A percentile compares a stretch with the other conserved stretches of the same genome.
phyloP scores from a whole-genome alignment of 345 rosid species.

The Citrus maxima region DNA sequence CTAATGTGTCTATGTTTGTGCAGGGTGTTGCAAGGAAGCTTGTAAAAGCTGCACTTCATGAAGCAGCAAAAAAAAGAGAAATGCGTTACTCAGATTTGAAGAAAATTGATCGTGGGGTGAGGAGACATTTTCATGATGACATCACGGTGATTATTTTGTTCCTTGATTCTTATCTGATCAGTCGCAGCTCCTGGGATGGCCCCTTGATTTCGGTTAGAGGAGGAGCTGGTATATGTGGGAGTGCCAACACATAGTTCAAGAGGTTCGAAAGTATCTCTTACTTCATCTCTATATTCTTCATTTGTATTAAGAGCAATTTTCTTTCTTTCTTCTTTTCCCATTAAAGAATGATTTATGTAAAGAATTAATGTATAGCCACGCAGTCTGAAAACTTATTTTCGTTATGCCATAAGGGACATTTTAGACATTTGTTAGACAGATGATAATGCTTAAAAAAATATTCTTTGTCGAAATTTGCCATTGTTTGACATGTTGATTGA shows the following conservation, averaged over 20 bases:
- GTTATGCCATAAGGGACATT: slow-evolving; percentile 6
- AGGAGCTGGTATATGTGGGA: slow-evolving; percentile 39
- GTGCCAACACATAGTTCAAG: slow-evolving; percentile 23
- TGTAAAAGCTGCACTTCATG: slow-evolving; percentile 69
- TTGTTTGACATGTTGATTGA: slow-evolving; percentile 9
- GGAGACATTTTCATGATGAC: slow-evolving; percentile 98
- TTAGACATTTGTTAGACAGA: slow-evolving; percentile 3
- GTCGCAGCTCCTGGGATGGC: slow-evolving; percentile 37
- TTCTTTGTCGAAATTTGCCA: neutral
- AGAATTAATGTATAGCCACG: slow-evolving; percentile 33
- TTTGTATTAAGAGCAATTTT: slow-evolving; percentile 21
- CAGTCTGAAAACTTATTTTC: slow-evolving; percentile 14
- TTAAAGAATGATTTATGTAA: slow-evolving; percentile 3
- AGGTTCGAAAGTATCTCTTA: slow-evolving; percentile 21
- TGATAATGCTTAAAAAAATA: slow-evolving; percentile 1
- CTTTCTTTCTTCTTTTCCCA: slow-evolving; percentile 3
- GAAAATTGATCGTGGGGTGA: slow-evolving; percentile 87
- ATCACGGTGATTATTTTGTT: slow-evolving; percentile 83
- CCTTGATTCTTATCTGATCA: slow-evolving; percentile 56
- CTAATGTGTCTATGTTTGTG: slow-evolving; percentile 5
- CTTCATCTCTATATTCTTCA: slow-evolving; percentile 15
- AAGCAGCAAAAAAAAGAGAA: slow-evolving; percentile 94
- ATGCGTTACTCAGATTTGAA: slow-evolving; percentile 94
- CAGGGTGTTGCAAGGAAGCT: slow-evolving; percentile 85
- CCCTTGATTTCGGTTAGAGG: slow-evolving; percentile 65